These are phyloP conservation scores for Backusella circina DNA, from an alignment of 192 early-diverging fungal species.

Conservation along the genomic window DNA sequence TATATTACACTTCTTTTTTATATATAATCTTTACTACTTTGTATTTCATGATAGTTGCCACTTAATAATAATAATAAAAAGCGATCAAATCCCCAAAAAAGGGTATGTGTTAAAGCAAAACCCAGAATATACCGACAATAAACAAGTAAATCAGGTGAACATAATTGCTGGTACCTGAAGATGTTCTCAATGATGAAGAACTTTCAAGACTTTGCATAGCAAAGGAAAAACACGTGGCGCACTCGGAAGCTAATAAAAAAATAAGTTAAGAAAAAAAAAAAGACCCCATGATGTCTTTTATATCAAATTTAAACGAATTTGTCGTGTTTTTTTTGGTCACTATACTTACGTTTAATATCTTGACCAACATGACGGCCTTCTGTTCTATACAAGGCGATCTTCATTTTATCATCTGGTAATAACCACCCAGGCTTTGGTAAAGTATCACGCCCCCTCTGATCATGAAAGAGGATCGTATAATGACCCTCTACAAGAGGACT, in stretches of 20 bases:
- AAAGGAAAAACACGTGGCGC: not conserved
- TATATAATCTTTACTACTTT: not conserved
- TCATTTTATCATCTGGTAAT: not conserved
- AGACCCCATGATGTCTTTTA: not conserved
- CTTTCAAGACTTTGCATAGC: not conserved
- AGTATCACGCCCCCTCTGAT: not conserved
- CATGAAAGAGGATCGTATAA: not conserved
- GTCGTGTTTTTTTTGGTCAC: not conserved
- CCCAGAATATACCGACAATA: not conserved
- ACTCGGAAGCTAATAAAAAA: not conserved
- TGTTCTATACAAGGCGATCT: not conserved
- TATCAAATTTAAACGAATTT: not conserved
- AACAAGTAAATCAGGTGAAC: not conserved
- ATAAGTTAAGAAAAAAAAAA: not conserved
- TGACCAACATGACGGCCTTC: conserved; percentile 1
- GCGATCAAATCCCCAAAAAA: not conserved
- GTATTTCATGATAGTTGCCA: not conserved
- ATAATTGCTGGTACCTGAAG: not conserved
- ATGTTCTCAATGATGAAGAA: not conserved
- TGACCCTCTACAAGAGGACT: not conserved
- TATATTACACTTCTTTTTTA: no score
- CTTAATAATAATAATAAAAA: not conserved
- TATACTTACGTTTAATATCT: conserved; percentile 3
- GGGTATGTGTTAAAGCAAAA: not conserved
- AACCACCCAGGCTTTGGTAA: not conserved